phyloP scores from a whole-genome alignment of 768 basidiomycete species.

The Pleurotus pulmonarius region DNA sequence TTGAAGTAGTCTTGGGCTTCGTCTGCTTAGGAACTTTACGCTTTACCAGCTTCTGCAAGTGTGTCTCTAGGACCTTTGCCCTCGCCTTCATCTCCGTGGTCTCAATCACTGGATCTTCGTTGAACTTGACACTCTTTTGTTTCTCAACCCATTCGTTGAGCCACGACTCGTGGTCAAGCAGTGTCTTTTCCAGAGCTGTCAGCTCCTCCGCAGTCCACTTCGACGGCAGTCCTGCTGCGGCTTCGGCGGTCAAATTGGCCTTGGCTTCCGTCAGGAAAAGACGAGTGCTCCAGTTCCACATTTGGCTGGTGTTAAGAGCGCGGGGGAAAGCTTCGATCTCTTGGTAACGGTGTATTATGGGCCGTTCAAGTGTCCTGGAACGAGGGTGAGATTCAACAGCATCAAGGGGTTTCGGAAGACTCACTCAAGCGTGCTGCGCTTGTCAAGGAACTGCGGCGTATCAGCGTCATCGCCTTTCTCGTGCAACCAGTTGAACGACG shows the following conservation, averaged over 20 bases:
- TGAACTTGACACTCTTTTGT: conserved; percentile 69
- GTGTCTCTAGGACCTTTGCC: conserved; percentile 76
- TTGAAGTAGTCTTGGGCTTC: conserved; percentile 40
- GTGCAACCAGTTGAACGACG: conserved; percentile 77
- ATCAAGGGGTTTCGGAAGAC: conserved; percentile 24
- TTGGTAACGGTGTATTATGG: conserved; percentile 82
- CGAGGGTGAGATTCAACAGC: conserved; percentile 2
- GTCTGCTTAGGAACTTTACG: conserved; percentile 64
- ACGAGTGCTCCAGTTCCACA: conserved; percentile 84
- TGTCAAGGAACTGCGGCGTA: conserved; percentile 68
- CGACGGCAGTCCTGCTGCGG: conserved; percentile 54
- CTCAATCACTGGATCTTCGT: conserved; percentile 84
- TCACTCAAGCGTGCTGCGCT: conserved; percentile 81
- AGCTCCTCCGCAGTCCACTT: conserved; percentile 90
- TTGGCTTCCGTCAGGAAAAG: conserved; percentile 84
- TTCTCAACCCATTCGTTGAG: conserved; percentile 75
- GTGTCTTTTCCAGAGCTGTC: conserved; percentile 66
- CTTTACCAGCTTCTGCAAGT: conserved; percentile 63
- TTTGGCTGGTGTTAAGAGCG: conserved; percentile 77
- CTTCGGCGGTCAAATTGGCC: conserved; percentile 67
- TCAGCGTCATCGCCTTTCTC: conserved; percentile 83
- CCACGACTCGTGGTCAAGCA: conserved; percentile 84
- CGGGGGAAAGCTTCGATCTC: conserved; percentile 86
- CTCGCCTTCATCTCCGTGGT: conserved; percentile 83
- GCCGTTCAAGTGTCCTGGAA: conserved; percentile 67